Percentiles rank a stretch among this genome's conserved stretches.
Conservation (phyloP, 2,329 filamentous ascomycete genomes). For the Talaromyces sp. region DNA sequence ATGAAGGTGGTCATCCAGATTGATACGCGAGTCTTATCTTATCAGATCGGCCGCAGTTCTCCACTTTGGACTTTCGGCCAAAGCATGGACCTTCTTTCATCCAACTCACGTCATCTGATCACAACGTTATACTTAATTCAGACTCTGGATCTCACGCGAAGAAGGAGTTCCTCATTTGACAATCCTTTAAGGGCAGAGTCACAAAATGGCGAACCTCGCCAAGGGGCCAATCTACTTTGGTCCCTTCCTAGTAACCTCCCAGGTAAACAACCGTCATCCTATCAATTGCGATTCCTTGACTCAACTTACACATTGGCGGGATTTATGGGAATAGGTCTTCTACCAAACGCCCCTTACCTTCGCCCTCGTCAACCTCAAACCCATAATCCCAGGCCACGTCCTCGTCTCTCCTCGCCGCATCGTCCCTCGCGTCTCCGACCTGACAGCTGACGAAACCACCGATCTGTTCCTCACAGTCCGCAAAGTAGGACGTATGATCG, state of each 20-base stretch:
- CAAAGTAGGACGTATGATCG: conserved; percentile 72
- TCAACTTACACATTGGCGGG: neutral
- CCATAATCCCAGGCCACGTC: conserved; percentile 86
- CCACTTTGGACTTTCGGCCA: neutral
- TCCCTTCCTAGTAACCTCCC: conserved; percentile 69
- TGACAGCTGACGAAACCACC: conserved; percentile 66
- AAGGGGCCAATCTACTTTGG: conserved; percentile 63
- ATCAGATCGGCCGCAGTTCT: conserved; percentile 6
- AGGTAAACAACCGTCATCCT: conserved; percentile 48
- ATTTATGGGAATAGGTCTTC: conserved; percentile 67
- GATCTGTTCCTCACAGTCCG: conserved; percentile 90
- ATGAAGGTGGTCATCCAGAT: neutral
- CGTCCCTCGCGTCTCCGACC: conserved; percentile 71
- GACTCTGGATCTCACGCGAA: too few relatives aligned
- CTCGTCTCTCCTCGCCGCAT: conserved; percentile 73
- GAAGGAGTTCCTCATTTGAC: too few relatives aligned
- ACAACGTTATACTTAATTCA: too few relatives aligned
- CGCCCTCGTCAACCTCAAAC: conserved; percentile 92
- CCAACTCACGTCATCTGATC: neutral
- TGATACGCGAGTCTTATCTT: neutral
- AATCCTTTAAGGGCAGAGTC: neutral
- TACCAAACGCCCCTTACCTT: conserved; percentile 74
- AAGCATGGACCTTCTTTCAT: neutral
- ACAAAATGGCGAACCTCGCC: conserved; percentile 12
- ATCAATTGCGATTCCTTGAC: neutral